These are phyloP conservation scores for Thalia dealbata DNA, from an alignment of 176 grass and related monocot genomes.

Conservation along the genomic window DNA sequence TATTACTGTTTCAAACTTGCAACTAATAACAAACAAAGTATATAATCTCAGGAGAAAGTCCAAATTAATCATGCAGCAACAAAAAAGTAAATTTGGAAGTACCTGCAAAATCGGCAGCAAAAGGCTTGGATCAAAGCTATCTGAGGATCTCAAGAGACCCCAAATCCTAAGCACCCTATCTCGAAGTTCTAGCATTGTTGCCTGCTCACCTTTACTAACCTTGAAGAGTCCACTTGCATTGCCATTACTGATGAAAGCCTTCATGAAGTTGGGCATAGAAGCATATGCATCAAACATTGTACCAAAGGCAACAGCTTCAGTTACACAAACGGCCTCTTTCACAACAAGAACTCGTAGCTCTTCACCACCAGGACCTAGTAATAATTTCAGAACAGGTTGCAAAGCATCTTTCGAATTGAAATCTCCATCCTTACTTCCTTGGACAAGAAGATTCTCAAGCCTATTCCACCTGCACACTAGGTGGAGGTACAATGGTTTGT, in stretches of 20 bases:
- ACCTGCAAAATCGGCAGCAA: conserved; percentile 90
- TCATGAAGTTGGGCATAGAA: conserved; percentile 55
- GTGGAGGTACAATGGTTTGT: neutral
- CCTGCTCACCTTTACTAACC: conserved; percentile 47
- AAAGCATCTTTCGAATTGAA: conserved; percentile 90
- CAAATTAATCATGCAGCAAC: neutral
- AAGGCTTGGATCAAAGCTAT: conserved; percentile 86
- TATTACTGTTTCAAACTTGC: neutral
- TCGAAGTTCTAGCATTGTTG: conserved; percentile 69
- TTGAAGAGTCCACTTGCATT: conserved; percentile 55
- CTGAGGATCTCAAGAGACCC: conserved; percentile 74
- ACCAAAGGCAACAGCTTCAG: conserved; percentile 72
- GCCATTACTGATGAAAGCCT: conserved; percentile 52
- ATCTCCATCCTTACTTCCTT: conserved; percentile 85
- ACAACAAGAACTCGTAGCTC: conserved; percentile 67
- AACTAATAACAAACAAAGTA: neutral
- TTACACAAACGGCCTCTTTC: conserved; percentile 83
- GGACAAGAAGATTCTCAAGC: conserved; percentile 97
- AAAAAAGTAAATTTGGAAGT: neutral
- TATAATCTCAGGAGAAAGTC: neutral
- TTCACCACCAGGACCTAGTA: conserved; percentile 67
- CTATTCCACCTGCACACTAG: conserved; percentile 89
- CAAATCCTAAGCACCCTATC: conserved; percentile 72
- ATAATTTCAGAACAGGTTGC: conserved; percentile 80
- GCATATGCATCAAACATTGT: conserved; percentile 66